phyloP scores from a whole-genome alignment of 805 yeast genomes.

The Wickerhamiella siamensis region DNA sequence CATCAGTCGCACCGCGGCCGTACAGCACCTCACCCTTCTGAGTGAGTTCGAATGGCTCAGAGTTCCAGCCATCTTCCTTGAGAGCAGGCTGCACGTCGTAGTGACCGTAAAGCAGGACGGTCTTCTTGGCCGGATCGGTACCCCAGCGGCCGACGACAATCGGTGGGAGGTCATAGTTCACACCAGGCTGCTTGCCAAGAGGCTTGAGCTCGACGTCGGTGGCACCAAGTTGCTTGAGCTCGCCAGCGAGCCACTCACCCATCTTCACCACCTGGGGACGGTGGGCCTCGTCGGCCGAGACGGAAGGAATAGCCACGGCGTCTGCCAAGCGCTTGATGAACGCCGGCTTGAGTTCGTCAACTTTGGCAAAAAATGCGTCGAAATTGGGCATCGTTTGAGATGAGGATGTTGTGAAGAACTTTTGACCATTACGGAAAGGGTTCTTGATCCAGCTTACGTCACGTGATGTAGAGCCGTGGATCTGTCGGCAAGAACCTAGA shows the following conservation, averaged over 20 bases:
- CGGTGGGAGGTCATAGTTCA: conserved; percentile 72
- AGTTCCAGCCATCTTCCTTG: conserved; percentile 84
- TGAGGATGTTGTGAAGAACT: too few relatives aligned
- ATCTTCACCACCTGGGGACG: conserved; percentile 83
- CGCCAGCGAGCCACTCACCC: conserved; percentile 65
- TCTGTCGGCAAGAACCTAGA: too few relatives aligned
- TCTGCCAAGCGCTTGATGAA: conserved; percentile 42
- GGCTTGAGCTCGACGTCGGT: conserved; percentile 67
- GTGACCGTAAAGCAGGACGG: conserved; percentile 86
- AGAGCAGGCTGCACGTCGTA: conserved; percentile 97
- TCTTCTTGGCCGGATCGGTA: conserved; percentile 65
- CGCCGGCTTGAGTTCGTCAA: conserved; percentile 59
- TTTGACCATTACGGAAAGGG: too few relatives aligned
- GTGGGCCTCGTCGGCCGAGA: conserved; percentile 75
- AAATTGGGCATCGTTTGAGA: conserved; percentile 13
- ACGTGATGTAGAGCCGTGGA: too few relatives aligned
- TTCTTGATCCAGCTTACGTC: too few relatives aligned
- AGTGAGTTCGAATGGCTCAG: conserved; percentile 74
- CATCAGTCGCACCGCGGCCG: conserved; percentile 96
- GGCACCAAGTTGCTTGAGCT: conserved; percentile 63
- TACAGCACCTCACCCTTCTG: conserved; percentile 49
- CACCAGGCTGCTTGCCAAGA: conserved; percentile 68
- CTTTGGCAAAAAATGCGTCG: conserved; percentile 35
- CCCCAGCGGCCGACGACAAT: conserved; percentile 87
- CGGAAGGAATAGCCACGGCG: conserved; percentile 93